Base-by-base conservation (phyloP, 2,329 filamentous ascomycete genomes). In the Ceratocystis harringtonii region DNA sequence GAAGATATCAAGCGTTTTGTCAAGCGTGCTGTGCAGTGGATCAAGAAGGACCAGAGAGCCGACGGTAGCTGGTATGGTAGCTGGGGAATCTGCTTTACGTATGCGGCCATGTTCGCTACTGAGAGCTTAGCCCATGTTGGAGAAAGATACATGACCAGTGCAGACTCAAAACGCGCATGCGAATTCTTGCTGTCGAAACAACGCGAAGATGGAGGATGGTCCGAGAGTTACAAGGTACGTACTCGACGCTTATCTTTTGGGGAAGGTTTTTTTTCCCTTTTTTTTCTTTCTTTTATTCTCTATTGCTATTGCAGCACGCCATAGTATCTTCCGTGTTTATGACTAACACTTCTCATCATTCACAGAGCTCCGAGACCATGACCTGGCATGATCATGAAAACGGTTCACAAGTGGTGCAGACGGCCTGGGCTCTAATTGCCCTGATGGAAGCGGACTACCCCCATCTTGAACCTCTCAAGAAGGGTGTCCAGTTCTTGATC, bases 61-160 rank as follows among this genome's bases (percentile, higher is more conserved):
- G 90, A 97, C 70, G 94, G 94, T n/a, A 88, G 87, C 68, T 99
- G 94, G 94, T 97, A 99, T 73, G 94, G 94, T 58, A 91, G 85
- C 72, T 99, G 94, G 94, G 94, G 90, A 63, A 95, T 99, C 71
- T 99, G 94, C 77, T 99, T 95, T 75, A 96, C 92, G 0, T 99
- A 99, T 73, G 94, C 92, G 0, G 89, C 85, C 69, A 95, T 97
- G 91, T 99, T 99, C 76, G 92, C 92, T 0, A 80, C 97, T 0
- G 92, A 97, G 74, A 90, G 89, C 68, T 79, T 99, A 70, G 82
- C 84, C 5, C 88, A 85, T 60, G 84, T 90, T 3, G 92, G 92
- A 5, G 91, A 97, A 76, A 89, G 81, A 2, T 95, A 94, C 69
- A 77, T 78, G 41, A 95, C 85, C 68, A 92, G 88, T 70, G 78